Evolutionary conservation across 345 rosid genomes (phyloP), one percentile per base, ranked within the genome.

Genomic region (Pistacia vera): DNA sequence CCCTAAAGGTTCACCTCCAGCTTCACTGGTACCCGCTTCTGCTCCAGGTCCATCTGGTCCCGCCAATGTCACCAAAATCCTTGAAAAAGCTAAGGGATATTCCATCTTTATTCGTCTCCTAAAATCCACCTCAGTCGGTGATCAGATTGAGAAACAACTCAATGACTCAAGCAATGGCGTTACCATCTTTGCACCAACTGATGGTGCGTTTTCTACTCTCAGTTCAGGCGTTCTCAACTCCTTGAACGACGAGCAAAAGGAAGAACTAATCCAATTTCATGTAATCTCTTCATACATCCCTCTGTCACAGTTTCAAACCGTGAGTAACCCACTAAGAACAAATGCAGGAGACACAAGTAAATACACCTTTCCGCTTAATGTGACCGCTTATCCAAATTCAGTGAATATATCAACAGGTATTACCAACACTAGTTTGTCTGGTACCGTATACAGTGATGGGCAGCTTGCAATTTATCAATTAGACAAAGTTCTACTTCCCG

Each of bases 321-420:
- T 79, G 33, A 84, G 85, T 78, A 84, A 84, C 66, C 87, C 87
- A 0, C 28, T 81, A 55, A 77, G 79, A 76, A 84, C 87, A 20
- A 82, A 66, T 59, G 85, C 87, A 0, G 83, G 85, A 12, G 80
- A 82, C 4, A 78, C 77, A 16, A 68, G 79, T 9, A 54, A 48
- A 17, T 70, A 60, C 17, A 77, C 73, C 44, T 81, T 52, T 67
- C 81, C 81, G 1, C 80, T 84, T 61, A 81, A 71, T 33, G 66
- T 84, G 17, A 77, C 81, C 28, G 74, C 79, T 22, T 56, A 59
- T 18, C 84, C 74, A 14, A 83, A 62, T 63, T 74, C 22, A 6
- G 87, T 84, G 28, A 86, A 86, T 64, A 77, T 86, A 11, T 82
- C 82, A n/a, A 78, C 90, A 0, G 90, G 86, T n/a, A 68, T 84